Base-by-base conservation (phyloP, 306 rosid species). In the Sechiopsis laciniata region DNA sequence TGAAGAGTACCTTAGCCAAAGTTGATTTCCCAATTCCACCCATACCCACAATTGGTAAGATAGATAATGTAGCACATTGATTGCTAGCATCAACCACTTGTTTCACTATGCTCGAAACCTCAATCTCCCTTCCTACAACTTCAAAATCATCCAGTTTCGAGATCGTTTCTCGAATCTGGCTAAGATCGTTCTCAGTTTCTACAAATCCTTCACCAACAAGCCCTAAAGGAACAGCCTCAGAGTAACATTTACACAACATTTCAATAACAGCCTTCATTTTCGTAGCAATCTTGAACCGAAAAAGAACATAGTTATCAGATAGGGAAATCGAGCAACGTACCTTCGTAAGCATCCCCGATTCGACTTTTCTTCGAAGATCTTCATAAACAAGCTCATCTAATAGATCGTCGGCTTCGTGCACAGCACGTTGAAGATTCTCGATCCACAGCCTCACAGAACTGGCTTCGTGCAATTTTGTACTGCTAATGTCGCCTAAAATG, bases 1-100 rank as follows among this genome's bases (percentile, higher is more conserved):
- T 72, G 66, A 50, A 59, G 3, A 75, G 10, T 5, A 22, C n/a
- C 21, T 75, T 75, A 1, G 76, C 82, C 63, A 75, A 22, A 35
- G 51, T 63, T 35, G 70, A 35, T 16, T 63, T 37, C 0, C 51
- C 52, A 3, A 63, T 1, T 1, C 70, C 70, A 63, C 52, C 24
- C 26, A 10, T 63, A 37, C 52, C 70, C 15, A 63, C 52, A 35
- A 37, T 63, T 21, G 70, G 70, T 35, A 63, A 7, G 24, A 63
- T 10, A 50, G 16, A 3, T 0, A 17, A 63, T 2, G n/a, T 16
- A 32, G 0, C 7, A 35, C 37, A 19, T 62, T 32, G 22, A 7
- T 62, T 15, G 48, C 68, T 62, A 7, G 21, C 37, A 0, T 62
- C 48, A 62, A 62, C 32, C 68, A 62, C 48, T 4, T 32, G 19